These are phyloP conservation scores for Russula abietina DNA, from an alignment of 768 basidiomycete species.

Conservation along the genomic window DNA sequence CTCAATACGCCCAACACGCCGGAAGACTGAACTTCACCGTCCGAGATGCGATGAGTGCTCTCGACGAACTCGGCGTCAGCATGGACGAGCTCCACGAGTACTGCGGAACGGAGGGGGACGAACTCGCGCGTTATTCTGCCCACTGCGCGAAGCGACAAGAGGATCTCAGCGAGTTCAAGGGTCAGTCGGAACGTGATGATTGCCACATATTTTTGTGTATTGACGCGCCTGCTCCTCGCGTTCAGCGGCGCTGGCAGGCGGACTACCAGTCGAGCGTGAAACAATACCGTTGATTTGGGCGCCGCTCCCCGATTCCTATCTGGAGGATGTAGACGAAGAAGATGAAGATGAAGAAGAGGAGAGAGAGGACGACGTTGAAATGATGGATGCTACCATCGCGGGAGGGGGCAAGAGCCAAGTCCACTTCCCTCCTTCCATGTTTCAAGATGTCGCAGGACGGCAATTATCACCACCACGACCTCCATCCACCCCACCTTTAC, in stretches of 20 bases:
- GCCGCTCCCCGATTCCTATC: slow-evolving; percentile 28
- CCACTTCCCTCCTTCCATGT: slow-evolving; percentile 17
- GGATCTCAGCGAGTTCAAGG: slow-evolving; percentile 67
- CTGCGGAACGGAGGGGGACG: slow-evolving; percentile 56
- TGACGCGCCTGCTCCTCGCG: slow-evolving; percentile 30
- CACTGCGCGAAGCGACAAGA: slow-evolving; percentile 61
- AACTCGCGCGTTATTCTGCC: slow-evolving; percentile 60
- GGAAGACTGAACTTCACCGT: slow-evolving; percentile 55
- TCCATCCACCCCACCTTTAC: slow-evolving; percentile 39
- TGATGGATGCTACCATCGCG: slow-evolving; percentile 19
- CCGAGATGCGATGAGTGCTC: slow-evolving; percentile 56
- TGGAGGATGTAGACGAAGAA: slow-evolving; percentile 33
- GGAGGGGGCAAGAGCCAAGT: slow-evolving; percentile 17
- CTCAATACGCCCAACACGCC: slow-evolving; percentile 68
- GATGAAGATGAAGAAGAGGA: slow-evolving; percentile 31
- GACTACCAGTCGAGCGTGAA: slow-evolving; percentile 51
- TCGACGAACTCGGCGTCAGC: slow-evolving; percentile 70
- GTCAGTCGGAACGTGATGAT: slow-evolving; percentile 39
- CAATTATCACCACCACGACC: slow-evolving; percentile 25
- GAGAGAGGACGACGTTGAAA: slow-evolving; percentile 15
- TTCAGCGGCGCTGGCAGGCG: slow-evolving; percentile 54
- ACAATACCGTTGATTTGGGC: slow-evolving; percentile 45
- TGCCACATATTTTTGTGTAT: slow-evolving; percentile 20
- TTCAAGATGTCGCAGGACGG: slow-evolving; percentile 15
- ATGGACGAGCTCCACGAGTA: slow-evolving; percentile 68